Evolutionary conservation across 228 moss, liverwort and hornwort genomes (phyloP), one percentile per base, ranked within the genome.

Genomic region (Sphagnum magellanicum): DNA sequence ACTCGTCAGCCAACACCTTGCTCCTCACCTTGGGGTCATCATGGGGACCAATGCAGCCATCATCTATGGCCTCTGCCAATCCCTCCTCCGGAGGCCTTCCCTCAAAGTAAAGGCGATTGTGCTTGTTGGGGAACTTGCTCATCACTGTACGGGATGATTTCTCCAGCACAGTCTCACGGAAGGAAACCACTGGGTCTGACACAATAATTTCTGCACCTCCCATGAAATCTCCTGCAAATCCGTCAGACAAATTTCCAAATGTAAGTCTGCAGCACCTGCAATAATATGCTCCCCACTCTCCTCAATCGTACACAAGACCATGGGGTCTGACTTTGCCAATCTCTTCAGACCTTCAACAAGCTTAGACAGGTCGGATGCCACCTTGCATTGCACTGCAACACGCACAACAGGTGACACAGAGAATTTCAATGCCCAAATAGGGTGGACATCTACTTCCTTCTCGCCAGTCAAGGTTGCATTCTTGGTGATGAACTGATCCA

Each of bases 351-450:
- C 76, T 53, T 76, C 76, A 55, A 76, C 76, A 5, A 76, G 76
- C 52, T 76, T 71, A 5, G 72, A 61, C 53, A 76, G 59, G 46
- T 76, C 76, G 4, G 76, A 77, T 7, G 76, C 72, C 6, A 67
- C 67, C 62, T 77, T 77, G 47, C 72, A 72, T 53, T 72, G 72
- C 46, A 77, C 76, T 53, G 76, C 72, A 60, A 77, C 76, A 16
- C 72, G 72, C 60, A 77, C 72, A 3, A 77, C 67, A 55, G 67
- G 76, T 51, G 76, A 72, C 6, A 77, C 68, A 0, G 76, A 77
- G 67, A 72, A 77, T 53, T 77, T 77, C 65, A 81, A 75, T 0
- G 81, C 78, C 47, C 72, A 16, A 53, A 81, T 78, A 6, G 81
- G 81, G 52, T 77, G 72, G 10, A 68, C 76, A 15, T 77, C 72